These are phyloP conservation scores for Acanthamoeba royreba DNA, from an alignment of 208 protist species.

Conservation along the genomic window DNA sequence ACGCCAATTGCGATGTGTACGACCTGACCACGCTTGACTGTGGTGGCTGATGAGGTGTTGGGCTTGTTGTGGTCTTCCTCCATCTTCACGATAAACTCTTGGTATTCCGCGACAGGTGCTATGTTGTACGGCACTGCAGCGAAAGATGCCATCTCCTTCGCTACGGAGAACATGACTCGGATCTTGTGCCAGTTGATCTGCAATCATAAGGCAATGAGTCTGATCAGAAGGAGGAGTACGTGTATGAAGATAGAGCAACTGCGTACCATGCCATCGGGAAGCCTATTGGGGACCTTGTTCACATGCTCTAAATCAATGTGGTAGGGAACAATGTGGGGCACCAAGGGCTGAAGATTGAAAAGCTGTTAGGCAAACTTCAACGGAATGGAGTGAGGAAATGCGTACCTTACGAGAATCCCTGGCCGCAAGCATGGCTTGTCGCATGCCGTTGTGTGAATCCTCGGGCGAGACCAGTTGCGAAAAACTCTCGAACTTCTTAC, in stretches of 20 bases:
- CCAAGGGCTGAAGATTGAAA: not conserved
- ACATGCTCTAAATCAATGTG: not conserved
- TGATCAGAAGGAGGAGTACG: not conserved
- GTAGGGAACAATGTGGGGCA: not conserved
- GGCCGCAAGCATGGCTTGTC: not conserved
- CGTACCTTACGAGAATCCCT: not conserved
- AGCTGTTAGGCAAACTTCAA: not conserved
- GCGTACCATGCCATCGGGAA: not conserved
- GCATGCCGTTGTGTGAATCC: not conserved
- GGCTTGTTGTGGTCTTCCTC: not conserved
- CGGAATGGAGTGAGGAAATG: not conserved
- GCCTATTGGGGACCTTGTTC: not conserved
- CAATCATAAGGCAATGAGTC: not conserved
- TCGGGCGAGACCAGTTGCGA: not conserved
- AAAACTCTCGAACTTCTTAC: not conserved
- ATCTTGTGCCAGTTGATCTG: slow-evolving; percentile 25
- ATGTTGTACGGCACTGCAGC: not conserved
- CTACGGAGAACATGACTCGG: not conserved
- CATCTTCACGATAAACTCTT: not conserved
- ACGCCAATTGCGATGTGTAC: no score
- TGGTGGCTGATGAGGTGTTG: not conserved
- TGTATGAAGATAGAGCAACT: not conserved
- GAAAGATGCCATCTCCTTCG: not conserved
- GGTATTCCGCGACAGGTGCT: not conserved
- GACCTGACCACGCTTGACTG: not conserved